Percentiles rank a stretch among this genome's conserved stretches.
Evolutionary conservation across 2,329 filamentous ascomycete species (phyloP).

Genomic region (Endoconidiophora laricicola): DNA sequence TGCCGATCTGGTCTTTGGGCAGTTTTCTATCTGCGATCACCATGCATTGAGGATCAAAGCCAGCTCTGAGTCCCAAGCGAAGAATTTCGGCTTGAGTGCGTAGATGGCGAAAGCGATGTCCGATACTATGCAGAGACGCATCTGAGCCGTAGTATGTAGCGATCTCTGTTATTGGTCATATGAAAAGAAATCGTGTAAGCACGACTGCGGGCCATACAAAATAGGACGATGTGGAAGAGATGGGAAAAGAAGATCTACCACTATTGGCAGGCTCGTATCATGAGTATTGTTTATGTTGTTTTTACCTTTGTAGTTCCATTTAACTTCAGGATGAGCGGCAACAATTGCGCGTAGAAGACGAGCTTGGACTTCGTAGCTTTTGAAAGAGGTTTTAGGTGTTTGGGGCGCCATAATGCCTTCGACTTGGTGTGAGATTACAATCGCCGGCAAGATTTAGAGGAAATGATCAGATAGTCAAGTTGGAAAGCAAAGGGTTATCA

Average conservation of each 20-base stretch:
- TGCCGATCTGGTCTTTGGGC: constrained; percentile 23
- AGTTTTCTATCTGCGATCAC: constrained; percentile 20
- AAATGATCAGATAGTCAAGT: too few relatives aligned
- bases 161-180: constrained; percentile 24
- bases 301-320: constrained; percentile 47
- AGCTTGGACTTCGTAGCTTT: constrained; percentile 40
- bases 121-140: constrained; percentile 28
- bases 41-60: constrained; percentile 29
- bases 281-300: neutral
- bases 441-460: too few relatives aligned
- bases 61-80: constrained; percentile 20
- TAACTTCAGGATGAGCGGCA: constrained; percentile 35
- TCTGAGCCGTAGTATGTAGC: constrained; percentile 32
- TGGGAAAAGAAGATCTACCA: neutral
- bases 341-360: constrained; percentile 45
- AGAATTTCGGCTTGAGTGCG: constrained; percentile 26
- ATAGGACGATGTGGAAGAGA: neutral
- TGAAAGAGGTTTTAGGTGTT: constrained; percentile 35
- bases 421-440: too few relatives aligned
- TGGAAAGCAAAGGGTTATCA: too few relatives aligned
- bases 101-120: constrained; percentile 35
- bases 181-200: neutral
- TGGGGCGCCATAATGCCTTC: constrained; percentile 26
- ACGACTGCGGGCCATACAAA: neutral
- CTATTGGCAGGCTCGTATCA: too few relatives aligned